Evolutionary conservation across 2,329 filamentous ascomycete genomes (phyloP).

Genomic region (Colletotrichum endophyticum): DNA sequence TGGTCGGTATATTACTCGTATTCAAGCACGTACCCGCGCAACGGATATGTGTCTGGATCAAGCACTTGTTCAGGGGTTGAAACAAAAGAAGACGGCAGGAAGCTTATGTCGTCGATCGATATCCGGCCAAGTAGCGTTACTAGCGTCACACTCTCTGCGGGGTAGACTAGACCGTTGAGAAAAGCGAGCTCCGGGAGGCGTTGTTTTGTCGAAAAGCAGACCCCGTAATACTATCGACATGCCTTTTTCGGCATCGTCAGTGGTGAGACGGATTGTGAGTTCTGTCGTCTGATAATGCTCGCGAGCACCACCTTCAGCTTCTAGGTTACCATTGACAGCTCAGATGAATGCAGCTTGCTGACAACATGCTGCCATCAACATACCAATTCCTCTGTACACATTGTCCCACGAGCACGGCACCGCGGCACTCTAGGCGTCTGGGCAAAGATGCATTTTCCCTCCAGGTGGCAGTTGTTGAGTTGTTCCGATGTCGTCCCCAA

Average conservation of each 20-base stretch:
- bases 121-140: not conserved
- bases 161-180: not conserved
- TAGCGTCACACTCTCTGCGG: not conserved
- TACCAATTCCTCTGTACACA: not conserved
- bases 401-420: not conserved
- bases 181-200: not conserved
- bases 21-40: not conserved
- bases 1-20: not conserved
- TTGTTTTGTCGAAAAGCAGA: not conserved
- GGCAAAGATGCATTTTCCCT: not conserved
- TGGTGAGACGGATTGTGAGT: not conserved
- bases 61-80: not conserved
- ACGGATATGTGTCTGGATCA: not conserved
- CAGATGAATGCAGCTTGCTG: not conserved
- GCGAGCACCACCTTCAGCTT: not conserved
- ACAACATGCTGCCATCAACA: not conserved
- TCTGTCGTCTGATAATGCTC: not conserved
- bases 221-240: not conserved
- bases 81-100: not conserved
- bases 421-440: conserved; percentile 2
- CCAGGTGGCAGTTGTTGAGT: not conserved
- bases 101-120: conserved; percentile 6
- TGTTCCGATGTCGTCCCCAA: not conserved
- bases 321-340: not conserved
- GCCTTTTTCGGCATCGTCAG: not conserved